Evolutionary conservation across 345 rosid species (phyloP), one percentile per base, ranked within the genome.

Genomic region (Camelina neglecta): DNA sequence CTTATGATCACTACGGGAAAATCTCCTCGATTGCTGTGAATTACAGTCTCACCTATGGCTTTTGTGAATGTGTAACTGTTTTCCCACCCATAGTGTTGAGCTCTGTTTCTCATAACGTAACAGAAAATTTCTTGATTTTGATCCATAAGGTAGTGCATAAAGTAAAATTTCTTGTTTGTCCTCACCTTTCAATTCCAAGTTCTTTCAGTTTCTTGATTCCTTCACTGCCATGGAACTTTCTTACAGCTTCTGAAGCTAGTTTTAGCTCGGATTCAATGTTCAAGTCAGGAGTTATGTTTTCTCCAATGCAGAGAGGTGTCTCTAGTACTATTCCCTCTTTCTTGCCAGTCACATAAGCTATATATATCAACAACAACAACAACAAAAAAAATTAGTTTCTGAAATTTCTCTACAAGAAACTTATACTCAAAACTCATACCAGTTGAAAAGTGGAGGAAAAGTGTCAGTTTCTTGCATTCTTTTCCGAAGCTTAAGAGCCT

Each of bases 1-100:
- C 97, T 87, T 45, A 85, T 68, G 54, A 88, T 84, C 48, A 86
- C 93, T 0, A 85, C 76, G 0, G 93, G 82, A 10, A 87, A 7
- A 42, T 87, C 71, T 56, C 78, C 91, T 77, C 86, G 88, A 65
- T 63, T 38, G 39, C 75, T 65, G 0, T 72, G 82, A 13, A 90
- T 65, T 42, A 91, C 18, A 87, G 82, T 81, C 78, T 94, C 97
- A n/a, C 88, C 97, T 89, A 92, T 84, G n/a, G 95, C 90, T 83
- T 94, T 94, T 15, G 98, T 92, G 65, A 90, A 92, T 13, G 86
- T 95, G 15, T 89, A 92, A 0, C 93, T 78, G 74, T 90, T 89
- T 72, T 88, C 97, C 96, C 97, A 94, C 21, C 98, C 98, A 60
- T 78, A 86, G 33, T 24, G 39, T 73, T 84, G 84, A 49, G 97